Evolutionary conservation across 768 basidiomycete genomes (phyloP), one percentile per base, ranked within the genome.

Genomic region (Lactarius indigo): DNA sequence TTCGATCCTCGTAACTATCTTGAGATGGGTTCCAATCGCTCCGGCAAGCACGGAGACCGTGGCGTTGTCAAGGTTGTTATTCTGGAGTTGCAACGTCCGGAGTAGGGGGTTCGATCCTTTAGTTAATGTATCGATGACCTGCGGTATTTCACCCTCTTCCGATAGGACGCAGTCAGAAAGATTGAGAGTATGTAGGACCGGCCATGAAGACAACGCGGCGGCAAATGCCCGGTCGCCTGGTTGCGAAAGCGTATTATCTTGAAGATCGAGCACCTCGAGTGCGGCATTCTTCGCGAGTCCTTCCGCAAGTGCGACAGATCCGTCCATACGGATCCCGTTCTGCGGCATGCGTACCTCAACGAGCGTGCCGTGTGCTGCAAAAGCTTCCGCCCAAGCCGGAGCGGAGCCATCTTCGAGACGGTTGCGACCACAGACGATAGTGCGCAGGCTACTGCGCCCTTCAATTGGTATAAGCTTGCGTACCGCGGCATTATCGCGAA

Each of bases 281-380:
- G 81, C 78, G 3, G 81, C 78, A 75, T 89, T 90, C 64, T 87
- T 81, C 15, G 86, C 76, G 37, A 99, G 77, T 5, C 95, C 96
- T 28, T 77, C 74, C 6, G 92, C 91, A 28, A 99, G 85, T 13
- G 86, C 84, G 10, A 83, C 83, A 73, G 96, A 90, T 5, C 97
- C 97, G 65, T 89, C 89, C 88, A 92, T 92, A 69, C 94, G 84
- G 72, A 99, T 98, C 5, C 96, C 97, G 73, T 99, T 98, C 81
- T 98, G 96, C n/a, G 92, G 91, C 88, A 98, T 89, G 65, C 91
- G 85, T 35, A 98, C 89, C 70, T 97, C 93, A 61, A 81, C 81
- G 37, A 99, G 84, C 7, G 86, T 87, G 8, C 85, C 87, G 73
- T 97, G 94, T 42, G 86, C 91, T 1, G 87, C 86, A 74, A 96